Evolutionary conservation across 139 green algal species (phyloP), one percentile per base, ranked within the genome.

Genomic region (Chlorella sp.): DNA sequence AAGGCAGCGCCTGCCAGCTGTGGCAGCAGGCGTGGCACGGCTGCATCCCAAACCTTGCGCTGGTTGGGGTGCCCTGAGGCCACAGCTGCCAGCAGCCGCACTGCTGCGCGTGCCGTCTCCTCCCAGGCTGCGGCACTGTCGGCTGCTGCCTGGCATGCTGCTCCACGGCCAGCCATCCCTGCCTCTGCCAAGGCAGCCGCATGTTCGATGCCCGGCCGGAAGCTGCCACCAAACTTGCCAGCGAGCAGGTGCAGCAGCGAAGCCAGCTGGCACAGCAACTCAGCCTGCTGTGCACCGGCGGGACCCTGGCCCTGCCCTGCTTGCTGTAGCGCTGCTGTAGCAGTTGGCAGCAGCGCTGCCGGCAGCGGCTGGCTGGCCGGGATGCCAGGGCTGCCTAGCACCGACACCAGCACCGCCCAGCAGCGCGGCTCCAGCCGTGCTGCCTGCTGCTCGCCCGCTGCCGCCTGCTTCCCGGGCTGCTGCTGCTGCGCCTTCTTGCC

Each of bases 11-110:
- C 16, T 15, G 76, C 41, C 78, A 88, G 73, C 41, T 55, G 75
- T n/a, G 74, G 56, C 63, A 83, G 56, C 56, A 85, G 70, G 30
- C 84, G 84, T 1, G 78, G 85, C n/a, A 89, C 5, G 5, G 72
- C 26, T 0, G 78, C 67, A n/a, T 89, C 85, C 78, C 78, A 89
- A 26, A 80, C 81, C 56, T 89, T 89, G 16, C 78, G 80, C 51
- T 83, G 78, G 51, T 82, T 80, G 5, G 84, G 84, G 78, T 88
- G 84, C 47, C 30, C 56, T 7, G 23, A 18, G 0, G 69, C 55
- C 1, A 51, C 56, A 0, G 57, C 71, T 2, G 57, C 55, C 36
- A 87, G 84, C 63, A 88, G 74, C 47, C 21, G 41, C 7, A 78
- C 56, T 3, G 84, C 75, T 18, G 28, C 60, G 1, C 38, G 12